A percentile compares a stretch with the other conserved stretches of the same genome.
Conservation (phyloP, 495 filamentous ascomycete genomes). For the Penicillium manginii region DNA sequence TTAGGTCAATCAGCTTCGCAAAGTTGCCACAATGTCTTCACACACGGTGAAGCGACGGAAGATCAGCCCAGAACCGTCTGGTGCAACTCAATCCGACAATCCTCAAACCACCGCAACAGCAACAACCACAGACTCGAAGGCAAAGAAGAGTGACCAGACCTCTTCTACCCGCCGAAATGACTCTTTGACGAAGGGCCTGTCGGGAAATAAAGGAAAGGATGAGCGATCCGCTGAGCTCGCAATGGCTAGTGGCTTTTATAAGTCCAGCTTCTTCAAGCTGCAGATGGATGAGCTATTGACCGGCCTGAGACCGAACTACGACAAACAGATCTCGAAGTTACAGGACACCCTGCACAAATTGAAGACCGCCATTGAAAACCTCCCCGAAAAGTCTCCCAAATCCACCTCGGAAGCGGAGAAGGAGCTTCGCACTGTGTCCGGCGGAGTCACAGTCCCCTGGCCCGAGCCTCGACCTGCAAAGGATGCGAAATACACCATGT, state of each 20-base stretch:
- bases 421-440: slow-evolving; percentile 64
- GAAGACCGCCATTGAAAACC: slow-evolving; percentile 73
- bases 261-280: slow-evolving; percentile 80
- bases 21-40: slow-evolving; percentile 31
- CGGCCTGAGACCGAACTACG: slow-evolving; percentile 69
- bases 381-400: slow-evolving; percentile 59
- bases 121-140: slow-evolving; percentile 10
- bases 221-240: slow-evolving; percentile 45
- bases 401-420: slow-evolving; percentile 68
- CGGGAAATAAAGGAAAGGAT: slow-evolving; percentile 24
- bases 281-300: slow-evolving; percentile 83
- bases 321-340: slow-evolving; percentile 62
- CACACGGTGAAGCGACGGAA: slow-evolving; percentile 44
- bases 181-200: slow-evolving; percentile 12
- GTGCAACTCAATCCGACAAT: slow-evolving; percentile 18
- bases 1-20: neutral
- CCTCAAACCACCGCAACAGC: slow-evolving; percentile 1
- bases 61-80: slow-evolving; percentile 37
- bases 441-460: slow-evolving; percentile 75
- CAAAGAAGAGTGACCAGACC: slow-evolving; percentile 9
- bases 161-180: slow-evolving; percentile 15
- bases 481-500: slow-evolving; percentile 77
- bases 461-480: slow-evolving; percentile 73
- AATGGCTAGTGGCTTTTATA: slow-evolving; percentile 55
- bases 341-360: slow-evolving; percentile 72